Conservation (phyloP, 2,329 filamentous ascomycete genomes). For the Aspergillus proliferans region DNA sequence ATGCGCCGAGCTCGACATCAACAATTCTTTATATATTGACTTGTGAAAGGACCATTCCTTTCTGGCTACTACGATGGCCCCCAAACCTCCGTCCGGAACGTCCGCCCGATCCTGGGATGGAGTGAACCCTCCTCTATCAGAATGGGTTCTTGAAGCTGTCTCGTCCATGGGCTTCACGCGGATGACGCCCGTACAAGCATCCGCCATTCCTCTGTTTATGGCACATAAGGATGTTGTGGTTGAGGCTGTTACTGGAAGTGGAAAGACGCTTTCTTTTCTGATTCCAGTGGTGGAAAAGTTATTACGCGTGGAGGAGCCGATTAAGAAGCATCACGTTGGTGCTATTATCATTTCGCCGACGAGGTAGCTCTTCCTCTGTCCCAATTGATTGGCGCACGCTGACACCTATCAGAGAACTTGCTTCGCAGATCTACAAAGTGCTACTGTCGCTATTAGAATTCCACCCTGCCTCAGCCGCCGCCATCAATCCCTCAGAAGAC, state of each 20-base stretch:
- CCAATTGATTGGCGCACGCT: neutral
- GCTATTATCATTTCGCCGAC: slow-evolving; percentile 91
- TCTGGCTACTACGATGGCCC: slow-evolving; percentile 20
- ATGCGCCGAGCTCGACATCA: slow-evolving; percentile 7
- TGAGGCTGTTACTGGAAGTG: slow-evolving; percentile 85
- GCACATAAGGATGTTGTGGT: slow-evolving; percentile 89
- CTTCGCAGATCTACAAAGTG: slow-evolving; percentile 81
- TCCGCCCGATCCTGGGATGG: slow-evolving; percentile 59
- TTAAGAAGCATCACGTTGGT: slow-evolving; percentile 83
- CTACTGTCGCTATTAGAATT: slow-evolving; percentile 72
- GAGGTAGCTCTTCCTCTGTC: slow-evolving; percentile 30
- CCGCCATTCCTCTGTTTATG: slow-evolving; percentile 80
- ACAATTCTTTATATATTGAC: slow-evolving; percentile 1
- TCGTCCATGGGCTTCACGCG: slow-evolving; percentile 76
- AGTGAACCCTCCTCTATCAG: slow-evolving; percentile 62
- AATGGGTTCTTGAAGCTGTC: slow-evolving; percentile 83
- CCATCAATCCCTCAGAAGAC: slow-evolving; percentile 37
- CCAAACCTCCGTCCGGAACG: slow-evolving; percentile 39
- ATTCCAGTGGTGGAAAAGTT: slow-evolving; percentile 79
- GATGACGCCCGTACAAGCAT: slow-evolving; percentile 93
- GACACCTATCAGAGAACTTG: slow-evolving; percentile 61
- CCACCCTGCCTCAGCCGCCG: slow-evolving; percentile 65
- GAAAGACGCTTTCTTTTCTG: slow-evolving; percentile 81
- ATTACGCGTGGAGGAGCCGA: slow-evolving; percentile 69
- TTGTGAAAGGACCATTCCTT: slow-evolving; percentile 1